Base-by-base conservation (phyloP, 257 asterid species). In the Handroanthus guayacan region DNA sequence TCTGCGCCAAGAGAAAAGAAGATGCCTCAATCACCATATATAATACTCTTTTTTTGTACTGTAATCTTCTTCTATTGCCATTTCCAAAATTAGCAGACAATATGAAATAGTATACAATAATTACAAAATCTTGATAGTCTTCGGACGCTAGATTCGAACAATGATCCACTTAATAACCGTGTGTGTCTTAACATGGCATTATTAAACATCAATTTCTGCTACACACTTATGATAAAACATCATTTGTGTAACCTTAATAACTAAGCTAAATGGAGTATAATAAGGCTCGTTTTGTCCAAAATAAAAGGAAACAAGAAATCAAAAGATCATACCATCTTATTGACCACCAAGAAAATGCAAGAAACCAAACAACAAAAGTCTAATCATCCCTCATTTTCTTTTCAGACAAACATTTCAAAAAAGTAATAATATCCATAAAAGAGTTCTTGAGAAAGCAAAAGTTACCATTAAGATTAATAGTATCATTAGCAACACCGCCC, bases 401-500 rank as follows among this genome's bases (percentile, higher is more conserved):
- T 47, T 56, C 39, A 74, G 12, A 31, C 43, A 65, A 61, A 62
- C 62, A 54, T 54, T 34, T 10, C 45, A 47, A 6, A 66, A 39
- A 14, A 55, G 55, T 5, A 51, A 4, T 2, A 65, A 25, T 25
- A 66, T 44, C 1, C 11, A 5, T 4, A 43, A 34, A 8, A 63
- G 47, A 37, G n/a, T 37, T 20, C 38, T 2, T 45, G 38, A 36
- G 37, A 18, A 37, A 69, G 37, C 38, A 7, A 31, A 9, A 5
- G 13, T 45, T 85, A 92, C 96, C 97, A 39, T 90, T 92, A 87
- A 92, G 97, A 82, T 92, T 90, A 74, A 92, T 66, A 55, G 89
- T 84, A 5, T 92, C 97, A 60, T 88, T 82, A 0, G 71, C n/a
- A 74, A 84, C 86, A 71, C 84, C 89, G 34, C 96, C 96, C 95